A percentile compares a stretch with the other conserved stretches of the same genome.
Evolutionary conservation across 1,284 basidiomycete genomes (phyloP).

Genomic region (Cryptococcus amylolentus): DNA sequence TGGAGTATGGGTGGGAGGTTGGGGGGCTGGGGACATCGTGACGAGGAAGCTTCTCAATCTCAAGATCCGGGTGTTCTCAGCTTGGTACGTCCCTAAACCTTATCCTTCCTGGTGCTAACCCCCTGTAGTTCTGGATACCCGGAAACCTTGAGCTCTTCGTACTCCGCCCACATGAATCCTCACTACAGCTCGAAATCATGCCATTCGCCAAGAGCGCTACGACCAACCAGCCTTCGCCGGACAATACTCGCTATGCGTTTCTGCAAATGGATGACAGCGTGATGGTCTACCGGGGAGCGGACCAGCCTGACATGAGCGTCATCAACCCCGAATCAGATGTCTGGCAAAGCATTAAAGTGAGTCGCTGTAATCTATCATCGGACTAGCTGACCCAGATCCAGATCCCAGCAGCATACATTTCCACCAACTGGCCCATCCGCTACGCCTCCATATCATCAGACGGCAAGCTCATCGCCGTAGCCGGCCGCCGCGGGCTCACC

Average conservation of each 20-base stretch:
- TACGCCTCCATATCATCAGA: slow-evolving; percentile 90
- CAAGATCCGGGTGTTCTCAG: slow-evolving; percentile 51
- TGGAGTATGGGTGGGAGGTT: slow-evolving; percentile 89
- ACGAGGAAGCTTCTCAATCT: slow-evolving; percentile 27
- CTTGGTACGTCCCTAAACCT: slow-evolving; percentile 33
- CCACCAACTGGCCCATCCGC: slow-evolving; percentile 90
- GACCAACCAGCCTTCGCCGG: slow-evolving; percentile 82
- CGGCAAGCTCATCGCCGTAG: slow-evolving; percentile 87
- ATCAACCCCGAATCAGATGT: slow-evolving; percentile 99
- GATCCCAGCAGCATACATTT: slow-evolving; percentile 81
- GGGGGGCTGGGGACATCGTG: slow-evolving; percentile 58
- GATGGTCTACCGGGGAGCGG: slow-evolving; percentile 91
- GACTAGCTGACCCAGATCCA: slow-evolving; percentile 19
- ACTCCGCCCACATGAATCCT: slow-evolving; percentile 43
- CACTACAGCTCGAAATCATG: slow-evolving; percentile 62
- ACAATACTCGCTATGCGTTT: slow-evolving; percentile 72
- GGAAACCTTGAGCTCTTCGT: slow-evolving; percentile 84
- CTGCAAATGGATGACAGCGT: slow-evolving; percentile 92
- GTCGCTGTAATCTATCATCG: background rate
- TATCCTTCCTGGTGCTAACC: slow-evolving; percentile 1
- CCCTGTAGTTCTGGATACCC: slow-evolving; percentile 75
- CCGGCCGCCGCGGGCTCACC: slow-evolving; percentile 82
- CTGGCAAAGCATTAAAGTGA: slow-evolving; percentile 88
- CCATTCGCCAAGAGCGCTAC: slow-evolving; percentile 95
- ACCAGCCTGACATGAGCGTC: slow-evolving; percentile 95